Evolutionary conservation across 805 yeast species (phyloP).

Genomic region (Diddensiella caesifluorescens): DNA sequence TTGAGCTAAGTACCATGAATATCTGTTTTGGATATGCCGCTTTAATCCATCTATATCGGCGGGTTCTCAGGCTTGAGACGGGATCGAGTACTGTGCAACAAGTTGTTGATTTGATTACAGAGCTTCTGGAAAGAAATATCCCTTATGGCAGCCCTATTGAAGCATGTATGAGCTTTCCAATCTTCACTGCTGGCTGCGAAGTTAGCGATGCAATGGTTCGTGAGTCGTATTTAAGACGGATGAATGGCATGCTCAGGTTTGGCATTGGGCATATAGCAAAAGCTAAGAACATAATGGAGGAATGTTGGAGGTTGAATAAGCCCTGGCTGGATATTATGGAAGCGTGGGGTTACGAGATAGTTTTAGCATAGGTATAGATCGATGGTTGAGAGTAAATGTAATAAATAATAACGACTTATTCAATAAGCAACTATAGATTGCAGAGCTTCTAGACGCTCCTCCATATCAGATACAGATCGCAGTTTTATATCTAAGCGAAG

Average conservation of each 20-base stretch:
- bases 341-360: conserved; percentile 39
- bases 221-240: conserved; percentile 37
- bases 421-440: conserved; percentile 4
- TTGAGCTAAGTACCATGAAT: conserved; percentile 42
- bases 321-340: conserved; percentile 49
- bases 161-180: conserved; percentile 49
- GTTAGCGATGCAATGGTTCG: conserved; percentile 36
- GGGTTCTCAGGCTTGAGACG: conserved; percentile 47
- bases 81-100: conserved; percentile 45
- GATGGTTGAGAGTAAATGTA: too few species aligned
- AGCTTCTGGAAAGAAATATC: conserved; percentile 36
- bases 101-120: conserved; percentile 39
- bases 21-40: conserved; percentile 49
- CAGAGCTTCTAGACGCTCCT: conserved; percentile 61
- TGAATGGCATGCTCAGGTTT: conserved; percentile 38
- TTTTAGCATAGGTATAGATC: conserved; percentile 36
- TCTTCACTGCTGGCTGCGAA: conserved; percentile 58
- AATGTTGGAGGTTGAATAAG: conserved; percentile 50
- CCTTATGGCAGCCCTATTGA: conserved; percentile 47
- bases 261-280: conserved; percentile 43
- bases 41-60: conserved; percentile 49
- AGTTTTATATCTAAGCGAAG: conserved; percentile 61
- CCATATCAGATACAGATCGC: conserved; percentile 63
- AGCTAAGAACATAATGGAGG: conserved; percentile 44
- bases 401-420: neutral